Percentiles rank a stretch among this genome's conserved stretches.
These are phyloP conservation scores for Xylaria sp. DNA, from an alignment of 2,329 filamentous ascomycete species.

Conservation along the genomic window DNA sequence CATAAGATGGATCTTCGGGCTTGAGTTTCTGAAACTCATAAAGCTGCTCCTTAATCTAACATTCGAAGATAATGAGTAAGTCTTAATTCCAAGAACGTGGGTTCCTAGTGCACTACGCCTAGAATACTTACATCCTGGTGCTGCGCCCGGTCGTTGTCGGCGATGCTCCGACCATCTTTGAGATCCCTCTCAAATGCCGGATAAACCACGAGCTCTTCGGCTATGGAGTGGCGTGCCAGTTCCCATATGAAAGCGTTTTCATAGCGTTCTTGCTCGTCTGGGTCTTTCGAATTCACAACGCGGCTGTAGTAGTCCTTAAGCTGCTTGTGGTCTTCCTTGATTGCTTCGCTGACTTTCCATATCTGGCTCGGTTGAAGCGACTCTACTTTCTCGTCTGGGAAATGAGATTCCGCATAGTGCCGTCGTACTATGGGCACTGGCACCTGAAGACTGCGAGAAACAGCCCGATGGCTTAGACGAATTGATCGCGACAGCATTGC, in stretches of 20 bases:
- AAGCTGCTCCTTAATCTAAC: constrained; percentile 59
- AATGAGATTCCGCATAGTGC: constrained; percentile 24
- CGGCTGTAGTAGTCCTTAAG: constrained; percentile 54
- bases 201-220: constrained; percentile 62
- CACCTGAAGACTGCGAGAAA: neutral
- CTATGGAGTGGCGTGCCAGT: constrained; percentile 62
- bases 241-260: constrained; percentile 66
- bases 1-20: constrained; percentile 53
- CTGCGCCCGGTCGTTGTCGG: constrained; percentile 54
- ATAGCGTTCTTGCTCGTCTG: constrained; percentile 57
- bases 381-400: constrained; percentile 28
- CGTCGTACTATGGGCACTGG: neutral
- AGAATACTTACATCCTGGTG: constrained; percentile 42
- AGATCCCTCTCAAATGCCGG: constrained; percentile 58
- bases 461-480: constrained; percentile 1
- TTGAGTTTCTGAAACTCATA: constrained; percentile 58
- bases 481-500: constrained; percentile 22
- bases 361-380: constrained; percentile 24
- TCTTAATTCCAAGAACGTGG: neutral
- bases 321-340: constrained; percentile 42
- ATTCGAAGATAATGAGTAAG: neutral
- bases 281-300: constrained; percentile 54
- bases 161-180: constrained; percentile 52
- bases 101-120: no score
- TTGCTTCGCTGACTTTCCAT: constrained; percentile 33